Conservation (phyloP, 1,284 basidiomycete species). For the Cutaneotrichosporon mucoides region DNA sequence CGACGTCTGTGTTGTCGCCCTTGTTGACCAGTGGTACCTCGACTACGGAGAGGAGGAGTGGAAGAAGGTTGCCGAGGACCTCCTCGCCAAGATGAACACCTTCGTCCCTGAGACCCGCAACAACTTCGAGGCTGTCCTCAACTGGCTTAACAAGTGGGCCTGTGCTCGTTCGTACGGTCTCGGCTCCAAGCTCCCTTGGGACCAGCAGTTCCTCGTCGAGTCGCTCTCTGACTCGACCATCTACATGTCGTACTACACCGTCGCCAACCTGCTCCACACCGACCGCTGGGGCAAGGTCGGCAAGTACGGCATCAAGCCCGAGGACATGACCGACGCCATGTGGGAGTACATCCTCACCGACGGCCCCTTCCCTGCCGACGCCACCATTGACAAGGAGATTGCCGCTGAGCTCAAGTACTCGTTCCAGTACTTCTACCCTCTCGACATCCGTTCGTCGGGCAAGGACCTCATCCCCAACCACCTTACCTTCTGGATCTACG, state of each 20-base stretch:
- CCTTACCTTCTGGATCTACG: slow-evolving; percentile 91
- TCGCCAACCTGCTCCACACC: slow-evolving; percentile 80
- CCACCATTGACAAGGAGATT: slow-evolving; percentile 64
- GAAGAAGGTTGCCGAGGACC: slow-evolving; percentile 79
- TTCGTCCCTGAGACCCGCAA: slow-evolving; percentile 86
- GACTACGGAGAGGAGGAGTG: slow-evolving; percentile 92
- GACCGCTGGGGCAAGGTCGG: slow-evolving; percentile 77
- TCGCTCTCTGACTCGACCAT: slow-evolving; percentile 96
- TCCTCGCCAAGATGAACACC: slow-evolving; percentile 81
- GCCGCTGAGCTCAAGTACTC: slow-evolving; percentile 82
- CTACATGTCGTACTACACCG: slow-evolving; percentile 98
- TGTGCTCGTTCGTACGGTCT: slow-evolving; percentile 96
- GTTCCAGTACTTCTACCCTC: slow-evolving; percentile 97
- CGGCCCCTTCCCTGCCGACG: slow-evolving; percentile 67
- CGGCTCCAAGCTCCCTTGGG: slow-evolving; percentile 95
- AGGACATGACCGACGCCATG: slow-evolving; percentile 94
- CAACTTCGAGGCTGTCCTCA: slow-evolving; percentile 84
- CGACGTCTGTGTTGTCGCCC: slow-evolving; percentile 95
- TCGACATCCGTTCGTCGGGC: slow-evolving; percentile 97
- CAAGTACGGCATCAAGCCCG: slow-evolving; percentile 75
- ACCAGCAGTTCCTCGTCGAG: slow-evolving; percentile 93
- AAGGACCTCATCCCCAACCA: slow-evolving; percentile 98
- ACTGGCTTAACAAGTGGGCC: slow-evolving; percentile 98
- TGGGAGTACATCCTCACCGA: slow-evolving; percentile 92
- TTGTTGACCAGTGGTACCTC: slow-evolving; percentile 99